phyloP scores from a whole-genome alignment of 225 moss, liverwort and hornwort species.

The Neckera pumila region DNA sequence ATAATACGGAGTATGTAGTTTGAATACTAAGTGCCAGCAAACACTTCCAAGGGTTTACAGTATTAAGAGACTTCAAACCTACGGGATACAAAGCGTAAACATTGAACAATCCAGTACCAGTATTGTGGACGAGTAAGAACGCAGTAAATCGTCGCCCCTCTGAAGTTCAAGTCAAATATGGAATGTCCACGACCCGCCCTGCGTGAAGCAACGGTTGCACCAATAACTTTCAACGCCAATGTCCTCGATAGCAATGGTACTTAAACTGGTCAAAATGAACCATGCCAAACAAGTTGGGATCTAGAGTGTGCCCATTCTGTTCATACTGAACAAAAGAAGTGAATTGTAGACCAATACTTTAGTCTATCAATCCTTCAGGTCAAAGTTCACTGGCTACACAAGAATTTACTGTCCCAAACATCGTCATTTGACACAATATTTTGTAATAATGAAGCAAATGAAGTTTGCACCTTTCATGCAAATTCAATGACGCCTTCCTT shows the following conservation, averaged over 20 bases:
- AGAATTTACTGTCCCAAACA: neutral
- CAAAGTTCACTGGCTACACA: neutral
- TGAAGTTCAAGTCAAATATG: neutral
- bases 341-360: neutral
- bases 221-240: neutral
- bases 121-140: neutral
- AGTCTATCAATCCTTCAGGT: neutral
- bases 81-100: neutral
- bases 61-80: neutral
- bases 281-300: neutral
- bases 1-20: too few relatives aligned
- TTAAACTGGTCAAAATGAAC: neutral
- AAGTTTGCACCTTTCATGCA: neutral
- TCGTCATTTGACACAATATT: neutral
- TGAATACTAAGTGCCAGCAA: neutral
- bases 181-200: neutral
- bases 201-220: neutral
- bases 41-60: neutral
- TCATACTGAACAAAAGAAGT: neutral
- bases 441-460: neutral
- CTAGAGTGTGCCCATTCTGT: neutral
- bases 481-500: neutral
- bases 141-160: neutral
- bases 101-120: neutral
- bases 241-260: neutral